A percentile compares a stretch with the other conserved stretches of the same genome.
phyloP scores from a whole-genome alignment of 1,284 basidiomycete species.

The Termitomyces sp. region DNA sequence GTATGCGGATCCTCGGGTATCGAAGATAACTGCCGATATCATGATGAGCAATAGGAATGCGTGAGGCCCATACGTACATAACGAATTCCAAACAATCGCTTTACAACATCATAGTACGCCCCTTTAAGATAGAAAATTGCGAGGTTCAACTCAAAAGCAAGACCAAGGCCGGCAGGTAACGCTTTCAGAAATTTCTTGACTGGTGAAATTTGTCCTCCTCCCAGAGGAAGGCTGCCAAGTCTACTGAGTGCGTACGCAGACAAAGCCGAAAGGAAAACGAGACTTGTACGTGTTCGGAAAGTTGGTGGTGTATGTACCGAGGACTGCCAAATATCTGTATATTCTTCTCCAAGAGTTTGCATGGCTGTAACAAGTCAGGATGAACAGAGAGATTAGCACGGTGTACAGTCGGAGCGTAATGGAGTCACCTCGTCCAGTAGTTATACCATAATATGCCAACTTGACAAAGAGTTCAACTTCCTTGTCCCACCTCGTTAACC shows the following conservation, averaged over 20 bases:
- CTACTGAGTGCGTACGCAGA: conserved; percentile 58
- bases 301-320: conserved; percentile 43
- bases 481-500: conserved; percentile 78
- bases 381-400: background rate
- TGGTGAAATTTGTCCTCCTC: conserved; percentile 29
- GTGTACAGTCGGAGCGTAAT: conserved; percentile 2
- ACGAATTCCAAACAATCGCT: conserved; percentile 66
- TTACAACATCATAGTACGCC: conserved; percentile 71
- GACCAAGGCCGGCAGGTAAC: conserved; percentile 47
- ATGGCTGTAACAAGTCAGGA: conserved; percentile 40
- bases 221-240: conserved; percentile 37
- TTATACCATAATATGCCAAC: conserved; percentile 71
- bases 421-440: conserved; percentile 65
- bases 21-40: conserved; percentile 57
- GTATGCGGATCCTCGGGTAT: conserved; percentile 66
- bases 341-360: conserved; percentile 88
- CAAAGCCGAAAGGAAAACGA: conserved; percentile 64
- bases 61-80: conserved; percentile 51
- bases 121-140: conserved; percentile 80
- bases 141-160: conserved; percentile 70
- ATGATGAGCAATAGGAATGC: background rate
- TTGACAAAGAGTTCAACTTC: conserved; percentile 73
- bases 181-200: conserved; percentile 37
- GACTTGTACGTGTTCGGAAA: conserved; percentile 39
- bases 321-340: conserved; percentile 81